Base-by-base conservation (phyloP, 345 rosid genomes). In the Rhodamnia rubescens region DNA sequence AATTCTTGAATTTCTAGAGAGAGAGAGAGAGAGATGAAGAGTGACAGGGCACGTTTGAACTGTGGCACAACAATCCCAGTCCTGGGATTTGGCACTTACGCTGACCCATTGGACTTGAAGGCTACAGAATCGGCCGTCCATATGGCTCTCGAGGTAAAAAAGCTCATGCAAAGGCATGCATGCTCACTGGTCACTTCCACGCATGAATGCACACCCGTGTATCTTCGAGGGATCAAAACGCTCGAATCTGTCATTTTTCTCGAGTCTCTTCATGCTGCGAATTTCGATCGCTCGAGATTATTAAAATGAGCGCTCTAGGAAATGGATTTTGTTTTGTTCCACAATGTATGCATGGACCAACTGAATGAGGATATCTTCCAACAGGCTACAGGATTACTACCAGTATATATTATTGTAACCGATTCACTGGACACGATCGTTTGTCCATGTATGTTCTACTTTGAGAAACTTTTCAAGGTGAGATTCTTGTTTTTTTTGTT, bases 81-180 rank as follows among this genome's bases (percentile, higher is more conserved):
- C 50, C 85, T 96, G 53, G 99, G 99, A 44, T 86, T 96, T 12
- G 99, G 98, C 85, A 95, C 99, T 88, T 96, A 90, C 83, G 92
- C 96, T 50, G 89, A 64, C 74, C 89, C 86, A 13, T 89, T 93
- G 82, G 83, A 95, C 57, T 85, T 20, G 83, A 86, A 92, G 49
- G 90, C 87, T 24, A 94, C 98, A 1, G 86, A 92, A 85, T 85
- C 82, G 82, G 99, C 99, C 81, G 85, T 95, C 56, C 94, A 87
- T 54, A 86, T 47, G 50, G 98, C 96, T n/a, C 92, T 96, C 83
- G 55, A 95, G 96, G 99, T 94, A 91, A 88, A 44, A 47, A 51
- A 24, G 52, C 61, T n/a, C 40, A 11, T 32, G 42, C 56, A 27
- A 58, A 84, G 32, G 47, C 32, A 32, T 24, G 20, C 51, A 83